Evolutionary conservation across 176 grass and related monocot genomes (phyloP).

Genomic region (Aechmea fasciata): DNA sequence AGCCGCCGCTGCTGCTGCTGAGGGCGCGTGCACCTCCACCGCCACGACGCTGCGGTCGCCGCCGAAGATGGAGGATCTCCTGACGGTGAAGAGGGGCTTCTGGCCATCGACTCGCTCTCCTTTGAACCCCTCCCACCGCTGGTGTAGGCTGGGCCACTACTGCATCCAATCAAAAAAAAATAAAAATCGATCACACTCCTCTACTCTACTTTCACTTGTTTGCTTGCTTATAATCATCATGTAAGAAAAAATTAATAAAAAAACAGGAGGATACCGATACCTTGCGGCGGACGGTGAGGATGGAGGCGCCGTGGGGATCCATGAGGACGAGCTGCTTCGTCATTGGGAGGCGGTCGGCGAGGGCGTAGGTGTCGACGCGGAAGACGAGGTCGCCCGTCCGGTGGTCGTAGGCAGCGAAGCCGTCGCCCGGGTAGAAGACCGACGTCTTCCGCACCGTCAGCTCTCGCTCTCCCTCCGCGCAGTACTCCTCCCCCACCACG

Average conservation of each 20-base stretch:
- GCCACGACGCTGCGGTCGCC: conserved; percentile 25
- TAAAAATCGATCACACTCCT: too few relatives aligned
- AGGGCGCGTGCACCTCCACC: conserved; percentile 38
- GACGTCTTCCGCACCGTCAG: conserved; percentile 94
- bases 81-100: conserved; percentile 77
- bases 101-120: conserved; percentile 41
- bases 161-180: background rate
- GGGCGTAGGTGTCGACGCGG: conserved; percentile 78
- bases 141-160: conserved; percentile 79
- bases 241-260: background rate
- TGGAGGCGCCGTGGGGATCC: conserved; percentile 34
- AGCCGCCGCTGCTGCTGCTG: conserved; percentile 14
- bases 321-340: conserved; percentile 66
- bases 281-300: conserved; percentile 58
- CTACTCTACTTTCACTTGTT: too few relatives aligned
- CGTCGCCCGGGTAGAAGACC: conserved; percentile 66
- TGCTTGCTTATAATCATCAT: background rate
- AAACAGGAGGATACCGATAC: background rate
- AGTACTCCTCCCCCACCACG: conserved; percentile 58
- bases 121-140: conserved; percentile 81
- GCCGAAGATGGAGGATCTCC: conserved; percentile 82
- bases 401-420: conserved; percentile 86
- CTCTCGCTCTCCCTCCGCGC: conserved; percentile 47
- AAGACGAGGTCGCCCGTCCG: conserved; percentile 61
- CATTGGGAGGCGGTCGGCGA: conserved; percentile 20